Evolutionary conservation across 208 protist species (phyloP), one percentile per base, ranked within the genome.

Genomic region (Trypanosoma cruzi): DNA sequence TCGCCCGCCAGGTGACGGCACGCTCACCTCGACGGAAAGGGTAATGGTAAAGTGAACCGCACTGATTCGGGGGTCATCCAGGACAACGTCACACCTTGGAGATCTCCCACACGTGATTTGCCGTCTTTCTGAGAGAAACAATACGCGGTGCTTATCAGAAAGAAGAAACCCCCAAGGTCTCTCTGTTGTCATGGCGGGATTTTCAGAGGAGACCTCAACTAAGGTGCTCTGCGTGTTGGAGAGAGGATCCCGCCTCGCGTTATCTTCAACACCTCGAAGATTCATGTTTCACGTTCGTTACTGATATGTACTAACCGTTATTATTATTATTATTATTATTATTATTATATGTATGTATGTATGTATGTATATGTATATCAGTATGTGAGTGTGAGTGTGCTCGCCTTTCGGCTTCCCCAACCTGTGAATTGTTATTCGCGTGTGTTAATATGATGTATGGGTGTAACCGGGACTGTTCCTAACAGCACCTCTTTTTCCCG

Each of bases 11-110:
- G 70, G 50, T 31, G 70, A 64, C 2, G 70, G 70, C 46, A 64
- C 60, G 32, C 18, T 40, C 36, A 76, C 72, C 63, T 91, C 82
- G 18, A 81, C 64, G 63, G 81, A 77, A 11, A 85, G 64, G 26
- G 63, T 69, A 37, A 93, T 77, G 5, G 71, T 78, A 64, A 90
- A 93, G 65, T 93, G 87, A 20, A 79, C 57, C 16, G 65, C 65
- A 59, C 84, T 90, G 36, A 93, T 75, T 1, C 72, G 58, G 31
- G 74, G 56, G 48, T 85, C 72, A 24, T 64, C 34, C 24, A 90
- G 5, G 31, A 84, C 62, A 26, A 86, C 54, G 53, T 90, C 76
- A 61, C 82, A 85, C 22, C 11, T 28, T 10, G 69, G 42, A 28
- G 68, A 77, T 22, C 84, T 79, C 29, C 88, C 88, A 13, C 90